These are phyloP conservation scores for Neurospora sp. DNA, from an alignment of 495 filamentous ascomycete genomes.

Conservation along the genomic window DNA sequence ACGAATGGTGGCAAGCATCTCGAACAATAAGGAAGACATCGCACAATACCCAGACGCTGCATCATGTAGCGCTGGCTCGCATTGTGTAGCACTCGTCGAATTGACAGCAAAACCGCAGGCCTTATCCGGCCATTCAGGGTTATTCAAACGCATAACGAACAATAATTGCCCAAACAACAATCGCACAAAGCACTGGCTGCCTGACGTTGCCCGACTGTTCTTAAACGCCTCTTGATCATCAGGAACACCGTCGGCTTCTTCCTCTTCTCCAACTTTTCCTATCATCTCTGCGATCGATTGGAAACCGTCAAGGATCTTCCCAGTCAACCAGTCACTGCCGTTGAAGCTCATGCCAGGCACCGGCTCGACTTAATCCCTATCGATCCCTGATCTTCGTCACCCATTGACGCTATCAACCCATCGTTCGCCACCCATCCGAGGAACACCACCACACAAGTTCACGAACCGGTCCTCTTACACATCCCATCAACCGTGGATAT, in stretches of 20 bases:
- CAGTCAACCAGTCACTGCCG: not conserved
- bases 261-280: not conserved
- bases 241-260: not conserved
- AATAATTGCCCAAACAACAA: constrained; percentile 2
- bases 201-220: constrained; percentile 5
- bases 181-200: constrained; percentile 3
- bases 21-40: not conserved
- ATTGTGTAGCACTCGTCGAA: not conserved
- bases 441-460: not conserved
- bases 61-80: not conserved
- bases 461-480: not conserved
- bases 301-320: not conserved
- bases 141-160: not conserved
- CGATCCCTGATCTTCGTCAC: not conserved
- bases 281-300: not conserved
- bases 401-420: not conserved
- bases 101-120: not conserved
- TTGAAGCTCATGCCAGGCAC: not conserved
- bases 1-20: not conserved
- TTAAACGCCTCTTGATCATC: constrained; percentile 2
- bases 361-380: not conserved
- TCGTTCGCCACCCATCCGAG: not conserved
- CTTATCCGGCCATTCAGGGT: not conserved
- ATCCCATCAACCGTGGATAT: not conserved
- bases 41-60: not conserved